Conservation (phyloP, 768 basidiomycete species). For the Tricholoma sp. region DNA sequence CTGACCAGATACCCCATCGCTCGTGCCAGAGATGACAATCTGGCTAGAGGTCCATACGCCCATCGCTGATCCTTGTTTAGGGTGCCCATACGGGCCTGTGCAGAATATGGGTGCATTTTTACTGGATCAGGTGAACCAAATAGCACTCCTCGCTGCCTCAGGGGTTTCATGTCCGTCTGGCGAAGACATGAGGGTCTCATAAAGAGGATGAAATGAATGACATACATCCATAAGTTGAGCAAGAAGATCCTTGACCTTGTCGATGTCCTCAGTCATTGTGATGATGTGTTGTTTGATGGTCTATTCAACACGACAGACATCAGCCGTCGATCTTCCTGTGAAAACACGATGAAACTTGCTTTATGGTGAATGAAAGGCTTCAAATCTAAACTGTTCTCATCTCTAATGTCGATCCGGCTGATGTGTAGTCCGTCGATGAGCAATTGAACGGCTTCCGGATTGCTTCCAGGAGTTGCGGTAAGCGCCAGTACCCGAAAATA, state of each 20-base stretch:
- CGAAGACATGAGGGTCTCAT: not conserved
- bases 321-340: not conserved
- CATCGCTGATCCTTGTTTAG: conserved; percentile 38
- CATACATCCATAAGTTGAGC: conserved; percentile 71
- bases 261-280: conserved; percentile 62
- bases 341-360: conserved; percentile 30
- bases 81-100: conserved; percentile 38
- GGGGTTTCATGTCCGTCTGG: conserved; percentile 29
- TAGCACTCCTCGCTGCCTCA: conserved; percentile 38
- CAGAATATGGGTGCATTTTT: conserved; percentile 60
- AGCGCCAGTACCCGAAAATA: conserved; percentile 90
- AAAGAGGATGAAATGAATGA: not conserved
- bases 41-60: conserved; percentile 46
- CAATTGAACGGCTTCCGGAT: conserved; percentile 79
- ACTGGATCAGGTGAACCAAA: conserved; percentile 45
- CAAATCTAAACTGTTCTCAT: conserved; percentile 87
- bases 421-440: conserved; percentile 94
- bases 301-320: conserved; percentile 28
- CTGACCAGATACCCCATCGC: conserved; percentile 87
- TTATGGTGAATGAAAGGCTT: conserved; percentile 85
- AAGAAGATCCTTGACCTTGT: conserved; percentile 61
- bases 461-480: conserved; percentile 91
- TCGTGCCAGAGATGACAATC: conserved; percentile 58
- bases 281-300: conserved; percentile 76
- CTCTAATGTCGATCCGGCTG: conserved; percentile 89